phyloP scores from a whole-genome alignment of 306 rosid genomes.

The Trifolium fragiferum region DNA sequence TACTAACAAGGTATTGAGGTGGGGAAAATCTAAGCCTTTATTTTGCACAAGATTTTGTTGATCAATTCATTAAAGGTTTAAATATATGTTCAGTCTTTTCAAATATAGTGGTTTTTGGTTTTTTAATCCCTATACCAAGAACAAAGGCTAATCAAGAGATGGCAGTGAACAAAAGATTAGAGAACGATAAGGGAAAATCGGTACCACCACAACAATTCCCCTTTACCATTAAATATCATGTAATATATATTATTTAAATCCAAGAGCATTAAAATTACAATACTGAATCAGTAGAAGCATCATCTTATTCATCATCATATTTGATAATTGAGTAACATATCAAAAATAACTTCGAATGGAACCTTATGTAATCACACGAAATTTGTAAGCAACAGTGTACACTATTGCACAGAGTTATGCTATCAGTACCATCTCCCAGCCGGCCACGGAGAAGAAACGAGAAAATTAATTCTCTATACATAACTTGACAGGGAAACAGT shows the following conservation, averaged over 20 bases:
- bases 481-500: not conserved
- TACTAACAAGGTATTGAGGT: not conserved
- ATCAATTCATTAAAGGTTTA: no score
- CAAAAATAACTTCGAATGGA: not conserved
- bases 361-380: not conserved
- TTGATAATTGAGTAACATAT: not conserved
- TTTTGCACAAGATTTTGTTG: not conserved
- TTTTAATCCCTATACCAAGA: no score
- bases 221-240: not conserved
- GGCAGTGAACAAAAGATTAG: no score
- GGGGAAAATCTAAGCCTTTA: not conserved
- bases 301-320: not conserved
- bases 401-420: not conserved
- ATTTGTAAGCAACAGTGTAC: not conserved
- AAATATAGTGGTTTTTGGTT: no score
- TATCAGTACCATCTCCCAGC: not conserved
- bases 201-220: not conserved
- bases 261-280: not conserved
- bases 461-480: not conserved
- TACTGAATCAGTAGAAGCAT: not conserved
- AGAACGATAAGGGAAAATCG: not conserved
- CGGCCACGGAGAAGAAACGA: not conserved
- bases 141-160: no score
- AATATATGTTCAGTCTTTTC: no score
- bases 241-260: not conserved